A percentile compares a stretch with the other conserved stretches of the same genome.
phyloP scores from a whole-genome alignment of 805 yeast genomes.

The Candida parachauliodes region DNA sequence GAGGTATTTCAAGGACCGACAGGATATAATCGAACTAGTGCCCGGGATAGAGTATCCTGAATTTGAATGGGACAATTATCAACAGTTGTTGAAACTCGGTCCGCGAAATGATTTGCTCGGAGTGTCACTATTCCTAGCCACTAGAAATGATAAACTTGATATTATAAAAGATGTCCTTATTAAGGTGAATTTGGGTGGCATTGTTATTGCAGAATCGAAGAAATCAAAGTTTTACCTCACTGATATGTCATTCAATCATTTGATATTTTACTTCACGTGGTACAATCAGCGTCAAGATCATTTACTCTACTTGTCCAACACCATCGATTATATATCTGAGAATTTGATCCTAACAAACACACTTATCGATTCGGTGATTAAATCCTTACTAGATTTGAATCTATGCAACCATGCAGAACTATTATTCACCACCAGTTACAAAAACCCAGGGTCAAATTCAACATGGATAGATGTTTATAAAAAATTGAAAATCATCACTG shows the following conservation, averaged over 20 bases:
- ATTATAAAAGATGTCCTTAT: conserved; percentile 20
- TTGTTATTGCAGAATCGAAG: not conserved
- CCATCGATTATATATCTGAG: conserved; percentile 1
- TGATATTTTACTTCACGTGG: conserved; percentile 8
- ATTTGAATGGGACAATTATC: conserved; percentile 21
- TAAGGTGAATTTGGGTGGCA: not conserved
- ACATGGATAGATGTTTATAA: conserved; percentile 14
- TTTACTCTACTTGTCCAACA: not conserved
- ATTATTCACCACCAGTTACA: conserved; percentile 4
- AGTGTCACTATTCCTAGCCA: conserved; percentile 23
- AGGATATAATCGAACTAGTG: conserved; percentile 14
- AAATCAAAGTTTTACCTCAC: not conserved
- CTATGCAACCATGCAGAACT: conserved; percentile 1
- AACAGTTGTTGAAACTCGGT: conserved; percentile 14
- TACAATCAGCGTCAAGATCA: conserved; percentile 3
- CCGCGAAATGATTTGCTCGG: conserved; percentile 3
- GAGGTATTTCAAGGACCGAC: conserved; percentile 30
- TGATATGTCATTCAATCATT: conserved; percentile 6
- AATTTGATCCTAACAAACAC: not conserved
- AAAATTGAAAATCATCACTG: conserved; percentile 13
- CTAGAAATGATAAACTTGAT: conserved; percentile 22
- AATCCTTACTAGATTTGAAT: conserved; percentile 7
- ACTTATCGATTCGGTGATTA: conserved; percentile 3
- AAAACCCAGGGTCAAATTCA: conserved; percentile 4
- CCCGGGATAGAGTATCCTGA: conserved; percentile 6